Base-by-base conservation (phyloP, 208 protist species). In the Crithidia brevicula region DNA sequence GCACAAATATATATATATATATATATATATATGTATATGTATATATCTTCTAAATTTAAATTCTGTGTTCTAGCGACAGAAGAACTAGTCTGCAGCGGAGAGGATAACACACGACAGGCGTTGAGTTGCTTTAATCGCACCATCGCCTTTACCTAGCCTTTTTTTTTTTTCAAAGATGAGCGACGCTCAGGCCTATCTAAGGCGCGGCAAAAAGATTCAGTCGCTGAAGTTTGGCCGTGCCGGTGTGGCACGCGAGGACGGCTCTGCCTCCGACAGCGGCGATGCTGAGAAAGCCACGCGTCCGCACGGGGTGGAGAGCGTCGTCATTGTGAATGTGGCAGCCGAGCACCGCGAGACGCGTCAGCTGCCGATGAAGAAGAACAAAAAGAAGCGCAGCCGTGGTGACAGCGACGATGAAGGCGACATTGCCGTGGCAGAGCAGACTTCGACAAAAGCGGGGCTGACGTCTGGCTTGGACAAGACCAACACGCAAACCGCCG, bases 331-430 rank as follows among this genome's bases (percentile, higher is more conserved):
- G 13, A 7, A 51, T 3, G 15, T 74, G n/a, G n/a, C 61, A 28
- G 61, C 62, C 53, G 43, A 38, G 1, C 30, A 38, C 9, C 69
- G 60, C 15, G 60, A 67, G 42, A 23, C 57, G 3, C 59, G 33
- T 0, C 69, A 68, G 52, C 45, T 74, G 15, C 69, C 69, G 4
- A 74, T 74, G 69, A 74, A 74, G 23, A 67, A 62, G 52, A 74
- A 61, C 16, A 38, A 16, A 1, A 20, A 36, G 28, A 74, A 74
- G 27, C 69, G 69, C 10, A 15, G 51, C 1, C 69, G 69, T 25
- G 34, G 45, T 9, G 61, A 45, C 59, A 74, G 60, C 31, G 60
- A 63, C 20, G 54, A 65, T 15, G 53, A 68, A 30, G 36, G 52
- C 6, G 28, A 15, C 1, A 31, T 42, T 2, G 22, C 33, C 4